Conservation (phyloP, 768 basidiomycete genomes). For the Tricholoma saponaceum region DNA sequence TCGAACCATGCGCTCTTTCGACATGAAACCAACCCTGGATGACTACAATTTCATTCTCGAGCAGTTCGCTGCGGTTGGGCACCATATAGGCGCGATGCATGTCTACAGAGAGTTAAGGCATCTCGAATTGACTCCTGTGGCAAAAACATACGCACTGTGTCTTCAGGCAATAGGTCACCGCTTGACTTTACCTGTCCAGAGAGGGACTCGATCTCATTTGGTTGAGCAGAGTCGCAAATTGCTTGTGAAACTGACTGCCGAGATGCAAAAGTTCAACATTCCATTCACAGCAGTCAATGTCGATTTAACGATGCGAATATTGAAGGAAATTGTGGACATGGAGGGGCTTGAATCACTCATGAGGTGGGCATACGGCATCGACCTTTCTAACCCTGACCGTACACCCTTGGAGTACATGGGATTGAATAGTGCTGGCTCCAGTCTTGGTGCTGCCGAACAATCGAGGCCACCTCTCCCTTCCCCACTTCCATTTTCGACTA, state of each 20-base stretch:
- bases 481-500: constrained; percentile 52
- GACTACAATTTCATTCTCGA: constrained; percentile 76
- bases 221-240: constrained; percentile 41
- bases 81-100: constrained; percentile 53
- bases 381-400: constrained; percentile 70
- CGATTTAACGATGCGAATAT: constrained; percentile 64
- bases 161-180: constrained; percentile 72
- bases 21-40: constrained; percentile 43
- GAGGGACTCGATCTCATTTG: constrained; percentile 28
- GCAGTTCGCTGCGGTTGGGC: constrained; percentile 75
- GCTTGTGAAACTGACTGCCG: constrained; percentile 47
- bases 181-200: constrained; percentile 53
- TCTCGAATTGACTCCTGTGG: constrained; percentile 40
- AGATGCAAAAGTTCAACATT: constrained; percentile 49
- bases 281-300: constrained; percentile 56
- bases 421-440: constrained; percentile 3
- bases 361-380: constrained; percentile 71
- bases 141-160: constrained; percentile 57
- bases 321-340: constrained; percentile 59
- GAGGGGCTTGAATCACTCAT: constrained; percentile 56
- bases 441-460: constrained; percentile 2
- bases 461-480: constrained; percentile 8
- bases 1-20: constrained; percentile 60
- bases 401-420: constrained; percentile 45
- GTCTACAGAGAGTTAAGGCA: constrained; percentile 58